Evolutionary conservation across 2,329 filamentous ascomycete species (phyloP).

Genomic region (Neonectria punicea): DNA sequence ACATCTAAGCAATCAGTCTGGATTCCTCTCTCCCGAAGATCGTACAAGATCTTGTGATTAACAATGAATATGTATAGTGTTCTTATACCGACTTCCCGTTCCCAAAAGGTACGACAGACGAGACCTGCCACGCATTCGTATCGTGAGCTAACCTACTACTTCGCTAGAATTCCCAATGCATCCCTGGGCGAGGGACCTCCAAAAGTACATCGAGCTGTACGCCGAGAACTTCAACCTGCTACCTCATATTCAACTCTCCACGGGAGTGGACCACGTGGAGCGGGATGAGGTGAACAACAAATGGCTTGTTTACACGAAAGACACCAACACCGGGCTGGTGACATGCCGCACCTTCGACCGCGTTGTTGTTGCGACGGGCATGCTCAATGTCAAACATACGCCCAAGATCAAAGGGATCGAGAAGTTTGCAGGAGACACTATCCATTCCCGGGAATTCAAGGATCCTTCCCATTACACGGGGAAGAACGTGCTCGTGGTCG

Average conservation of each 20-base stretch:
- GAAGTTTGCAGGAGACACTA: constrained; percentile 51
- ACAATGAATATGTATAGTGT: constrained; percentile 30
- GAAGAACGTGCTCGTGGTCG: constrained; percentile 58
- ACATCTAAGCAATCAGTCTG: constrained; percentile 46
- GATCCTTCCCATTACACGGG: constrained; percentile 47
- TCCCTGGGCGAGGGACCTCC: constrained; percentile 41
- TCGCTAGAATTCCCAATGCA: constrained; percentile 37
- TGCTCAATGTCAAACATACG: constrained; percentile 47
- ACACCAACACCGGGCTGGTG: constrained; percentile 33
- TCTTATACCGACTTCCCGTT: constrained; percentile 50
- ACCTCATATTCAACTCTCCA: constrained; percentile 42
- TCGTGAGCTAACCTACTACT: constrained; percentile 7
- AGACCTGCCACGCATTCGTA: too few species aligned
- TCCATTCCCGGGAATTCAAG: constrained; percentile 54
- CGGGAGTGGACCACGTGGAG: constrained; percentile 38
- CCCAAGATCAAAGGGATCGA: constrained; percentile 51
- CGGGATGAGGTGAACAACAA: constrained; percentile 39
- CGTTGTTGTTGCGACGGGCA: constrained; percentile 49
- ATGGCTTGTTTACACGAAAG: constrained; percentile 45
- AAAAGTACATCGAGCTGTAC: constrained; percentile 48
- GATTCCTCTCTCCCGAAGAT: not conserved
- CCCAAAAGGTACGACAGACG: constrained; percentile 37
- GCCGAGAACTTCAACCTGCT: constrained; percentile 45
- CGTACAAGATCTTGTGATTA: not conserved
- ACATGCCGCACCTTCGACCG: constrained; percentile 47